phyloP scores from a whole-genome alignment of 2,329 filamentous ascomycete genomes.

The Cryphonectria parasitica region DNA sequence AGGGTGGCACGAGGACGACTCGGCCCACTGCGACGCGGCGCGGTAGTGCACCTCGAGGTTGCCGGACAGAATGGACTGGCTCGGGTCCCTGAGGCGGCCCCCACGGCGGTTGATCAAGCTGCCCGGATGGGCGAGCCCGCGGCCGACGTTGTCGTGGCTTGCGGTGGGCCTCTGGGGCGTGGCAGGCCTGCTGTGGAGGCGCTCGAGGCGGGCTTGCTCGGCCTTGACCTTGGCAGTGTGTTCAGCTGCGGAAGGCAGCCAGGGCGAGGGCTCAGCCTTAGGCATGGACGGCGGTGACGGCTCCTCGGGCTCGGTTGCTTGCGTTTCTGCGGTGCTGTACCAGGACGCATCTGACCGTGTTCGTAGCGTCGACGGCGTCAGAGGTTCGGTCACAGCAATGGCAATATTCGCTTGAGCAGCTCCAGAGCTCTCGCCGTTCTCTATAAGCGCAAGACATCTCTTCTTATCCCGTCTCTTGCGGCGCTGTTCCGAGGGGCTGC shows the following conservation, averaged over 20 bases:
- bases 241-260: constrained; percentile 44
- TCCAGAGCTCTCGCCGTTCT: background rate
- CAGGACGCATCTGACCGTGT: constrained; percentile 9
- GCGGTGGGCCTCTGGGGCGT: constrained; percentile 22
- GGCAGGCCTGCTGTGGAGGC: constrained; percentile 1
- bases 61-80: constrained; percentile 11
- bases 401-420: constrained; percentile 13
- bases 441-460: background rate
- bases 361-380: background rate
- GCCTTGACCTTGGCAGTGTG: constrained; percentile 33
- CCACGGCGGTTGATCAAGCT: background rate
- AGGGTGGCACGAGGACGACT: background rate
- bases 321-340: constrained; percentile 6
- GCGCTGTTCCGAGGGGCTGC: constrained; percentile 11
- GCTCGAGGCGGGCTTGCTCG: constrained; percentile 17
- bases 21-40: constrained; percentile 25
- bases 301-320: constrained; percentile 32
- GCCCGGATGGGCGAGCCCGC: background rate
- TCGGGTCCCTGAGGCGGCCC: background rate
- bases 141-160: constrained; percentile 12
- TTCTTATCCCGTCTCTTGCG: constrained; percentile 14
- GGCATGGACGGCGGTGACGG: constrained; percentile 34
- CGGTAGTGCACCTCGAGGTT: constrained; percentile 22
- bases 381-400: constrained; percentile 20
- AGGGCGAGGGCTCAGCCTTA: constrained; percentile 34